These are phyloP conservation scores for Phytophthora citrophthora DNA, from an alignment of 352 stramenopile species.

Conservation along the genomic window DNA sequence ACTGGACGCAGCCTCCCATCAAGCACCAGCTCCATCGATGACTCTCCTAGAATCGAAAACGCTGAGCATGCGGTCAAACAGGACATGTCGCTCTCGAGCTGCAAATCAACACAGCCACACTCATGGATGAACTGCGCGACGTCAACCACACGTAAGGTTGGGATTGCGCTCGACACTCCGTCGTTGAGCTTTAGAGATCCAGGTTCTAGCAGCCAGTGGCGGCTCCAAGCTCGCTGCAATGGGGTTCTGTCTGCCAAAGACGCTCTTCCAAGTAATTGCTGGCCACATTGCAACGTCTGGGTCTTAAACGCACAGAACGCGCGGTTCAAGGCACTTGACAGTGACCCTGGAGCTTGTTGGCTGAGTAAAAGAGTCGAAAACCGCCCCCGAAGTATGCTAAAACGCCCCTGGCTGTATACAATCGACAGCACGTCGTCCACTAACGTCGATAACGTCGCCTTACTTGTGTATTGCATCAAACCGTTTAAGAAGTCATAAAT, in stretches of 20 bases:
- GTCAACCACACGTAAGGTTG: not conserved
- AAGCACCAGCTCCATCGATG: slow-evolving; percentile 13
- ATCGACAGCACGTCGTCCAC: slow-evolving; percentile 42
- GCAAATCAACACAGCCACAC: slow-evolving; percentile 17
- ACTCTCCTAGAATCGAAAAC: not conserved
- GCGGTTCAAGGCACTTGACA: not conserved
- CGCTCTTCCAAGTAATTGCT: not conserved
- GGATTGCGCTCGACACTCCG: not conserved
- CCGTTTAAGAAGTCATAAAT: slow-evolving; percentile 14
- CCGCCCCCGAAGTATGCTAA: slow-evolving; percentile 14
- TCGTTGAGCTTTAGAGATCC: slow-evolving; percentile 7
- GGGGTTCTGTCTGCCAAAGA: not conserved
- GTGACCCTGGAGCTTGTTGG: not conserved
- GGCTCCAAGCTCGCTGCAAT: slow-evolving; percentile 10
- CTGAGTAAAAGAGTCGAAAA: slow-evolving; percentile 12
- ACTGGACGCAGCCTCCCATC: slow-evolving; percentile 3
- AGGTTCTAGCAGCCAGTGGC: slow-evolving; percentile 20
- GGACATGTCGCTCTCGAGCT: slow-evolving; percentile 11
- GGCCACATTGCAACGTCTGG: not conserved
- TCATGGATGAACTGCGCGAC: slow-evolving; percentile 7
- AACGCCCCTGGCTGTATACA: slow-evolving; percentile 25
- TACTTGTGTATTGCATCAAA: not conserved
- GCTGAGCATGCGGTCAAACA: slow-evolving; percentile 8
- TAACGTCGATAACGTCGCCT: slow-evolving; percentile 19
- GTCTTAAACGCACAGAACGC: slow-evolving; percentile 13